Evolutionary conservation across 1,139 yeast species (phyloP), one percentile per base, ranked within the genome.

Genomic region (Hanseniaspora uvarum): DNA sequence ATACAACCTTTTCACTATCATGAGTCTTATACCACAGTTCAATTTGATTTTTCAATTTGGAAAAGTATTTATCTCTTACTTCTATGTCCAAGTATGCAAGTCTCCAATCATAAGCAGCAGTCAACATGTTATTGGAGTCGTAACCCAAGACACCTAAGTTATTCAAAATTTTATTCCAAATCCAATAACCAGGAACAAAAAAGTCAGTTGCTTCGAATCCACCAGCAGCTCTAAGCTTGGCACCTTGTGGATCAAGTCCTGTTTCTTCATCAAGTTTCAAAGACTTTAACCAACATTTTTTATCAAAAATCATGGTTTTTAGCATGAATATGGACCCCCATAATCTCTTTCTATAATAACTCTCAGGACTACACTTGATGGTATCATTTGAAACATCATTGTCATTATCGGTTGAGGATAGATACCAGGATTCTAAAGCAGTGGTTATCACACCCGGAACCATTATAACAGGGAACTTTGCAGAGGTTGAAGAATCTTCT

Each of bases 251-350:
- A 65, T 92, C 98, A 43, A 92, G 70, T 0, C 98, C 98, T 0
- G 98, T 89, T 57, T 79, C 81, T 0, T 87, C 83, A 66, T 94
- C 97, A 45, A 92, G 72, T 84, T 81, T 84, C 45, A 92, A 78
- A 66, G 88, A 95, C 64, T 84, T 82, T 58, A 92, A 73, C 98
- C 98, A 94, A 68, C 98, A 92, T 1, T 80, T 68, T 67, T 92
- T 92, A 63, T 92, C 96, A 55, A 89, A 72, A 36, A 92, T 75
- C 97, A 92, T 92, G 2, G 96, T 82, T 59, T 86, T 75, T 56
- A 92, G 72, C 98, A 92, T 92, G 66, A 86, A 88, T 72, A 89
- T 89, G 1, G 96, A 86, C 0, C 98, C 98, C 98, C 98, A 92
- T 55, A 92, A 68, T 58, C 97, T 73, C 65, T 88, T 89, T 52